phyloP scores from a whole-genome alignment of 1,139 yeast genomes.

The Ogataea hybrid region DNA sequence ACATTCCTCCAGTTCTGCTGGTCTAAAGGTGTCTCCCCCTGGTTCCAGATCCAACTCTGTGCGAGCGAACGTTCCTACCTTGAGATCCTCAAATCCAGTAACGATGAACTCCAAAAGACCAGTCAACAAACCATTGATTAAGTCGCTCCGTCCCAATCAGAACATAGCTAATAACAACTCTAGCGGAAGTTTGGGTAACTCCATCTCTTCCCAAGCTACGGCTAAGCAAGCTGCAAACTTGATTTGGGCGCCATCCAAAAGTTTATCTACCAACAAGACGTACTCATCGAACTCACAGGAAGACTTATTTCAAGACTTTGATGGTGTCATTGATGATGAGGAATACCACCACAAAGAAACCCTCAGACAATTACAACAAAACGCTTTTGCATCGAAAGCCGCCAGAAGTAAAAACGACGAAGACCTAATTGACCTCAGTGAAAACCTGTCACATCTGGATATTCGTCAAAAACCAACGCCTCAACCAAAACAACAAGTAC shows the following conservation, averaged over 20 bases:
- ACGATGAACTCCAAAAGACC: constrained; percentile 27
- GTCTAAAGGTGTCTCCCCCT: constrained; percentile 7
- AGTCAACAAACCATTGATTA: constrained; percentile 26
- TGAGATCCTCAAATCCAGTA: constrained; percentile 28
- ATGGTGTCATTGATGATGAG: constrained; percentile 36
- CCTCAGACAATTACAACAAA: constrained; percentile 34
- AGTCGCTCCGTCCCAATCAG: constrained; percentile 27
- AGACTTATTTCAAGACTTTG: constrained; percentile 45
- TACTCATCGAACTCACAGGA: constrained; percentile 19
- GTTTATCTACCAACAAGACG: constrained; percentile 26
- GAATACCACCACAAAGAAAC: constrained; percentile 33
- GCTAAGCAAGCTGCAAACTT: constrained; percentile 48
- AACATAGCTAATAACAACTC: constrained; percentile 3
- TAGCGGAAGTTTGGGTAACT: background rate
- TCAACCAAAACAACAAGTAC: constrained; percentile 1
- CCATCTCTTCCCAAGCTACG: constrained; percentile 15
- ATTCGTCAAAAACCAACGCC: constrained; percentile 6
- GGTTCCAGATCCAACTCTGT: constrained; percentile 13
- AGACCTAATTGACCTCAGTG: constrained; percentile 18
- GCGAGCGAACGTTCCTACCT: constrained; percentile 25
- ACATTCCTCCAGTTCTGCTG: background rate
- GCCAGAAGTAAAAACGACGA: constrained; percentile 20
- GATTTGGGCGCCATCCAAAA: constrained; percentile 38
- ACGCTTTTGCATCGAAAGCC: constrained; percentile 26
- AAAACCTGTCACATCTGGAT: constrained; percentile 18